Base-by-base conservation (phyloP, 306 rosid genomes). In the Hylodesmum podocarpum region DNA sequence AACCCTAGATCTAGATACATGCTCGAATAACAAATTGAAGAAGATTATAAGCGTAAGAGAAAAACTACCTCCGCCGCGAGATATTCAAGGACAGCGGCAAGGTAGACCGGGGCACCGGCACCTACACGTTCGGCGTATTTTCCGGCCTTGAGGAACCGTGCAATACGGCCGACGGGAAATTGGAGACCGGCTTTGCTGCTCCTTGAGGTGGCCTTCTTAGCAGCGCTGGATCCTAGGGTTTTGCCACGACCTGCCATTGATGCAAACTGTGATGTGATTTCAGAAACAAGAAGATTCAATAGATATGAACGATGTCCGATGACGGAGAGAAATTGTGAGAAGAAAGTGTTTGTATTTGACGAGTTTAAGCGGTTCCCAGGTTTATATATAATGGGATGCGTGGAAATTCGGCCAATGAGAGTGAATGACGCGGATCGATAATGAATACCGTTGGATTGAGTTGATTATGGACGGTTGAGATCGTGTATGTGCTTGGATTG, bases 111-210 rank as follows among this genome's bases (percentile, higher is more conserved):
- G 65, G 98, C 96, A 11, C 97, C 98, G 11, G 97, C 93, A 1
- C 98, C 97, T 2, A 94, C 96, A 4, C 97, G 89, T 73, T 94
- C 95, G 4, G 98, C 97, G 31, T 94, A 94, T 75, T 91, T 94
- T 0, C 98, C 98, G 21, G 94, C 94, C 27, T 94, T 94, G 78
- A 94, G 81, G 27, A 90, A 91, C 14, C 98, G 86, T 3, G 97
- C 98, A 10, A 94, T 91, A 83, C 98, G 96, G 8, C 97, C 98
- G 7, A 94, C 98, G 0, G 98, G 97, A 24, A 94, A 94, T 55
- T 94, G 98, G 12, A 94, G 81, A 0, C 98, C 98, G 1, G 98
- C 98, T 66, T 94, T 94, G 86, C 91, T 90, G 29, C 96, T 90
- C 70, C 98, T 82, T 0, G 98, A 94, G 1, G 90, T 86, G 16